phyloP scores from a whole-genome alignment of 305 asterid species.

The Fraxinus ornus region DNA sequence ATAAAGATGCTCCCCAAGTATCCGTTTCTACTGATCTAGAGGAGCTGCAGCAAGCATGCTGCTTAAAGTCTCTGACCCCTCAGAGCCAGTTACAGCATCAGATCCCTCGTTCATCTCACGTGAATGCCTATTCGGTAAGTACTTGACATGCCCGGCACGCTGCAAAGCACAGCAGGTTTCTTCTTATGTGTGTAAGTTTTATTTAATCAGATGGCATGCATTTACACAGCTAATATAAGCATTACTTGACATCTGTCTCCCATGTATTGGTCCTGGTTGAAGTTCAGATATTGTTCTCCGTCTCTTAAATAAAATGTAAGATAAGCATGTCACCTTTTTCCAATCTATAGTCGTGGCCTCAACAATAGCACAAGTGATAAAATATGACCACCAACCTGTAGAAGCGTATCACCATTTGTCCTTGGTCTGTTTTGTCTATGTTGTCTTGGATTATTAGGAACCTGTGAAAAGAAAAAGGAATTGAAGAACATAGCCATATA shows the following conservation, averaged over 20 bases:
- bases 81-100: slow-evolving; percentile 38
- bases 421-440: slow-evolving; percentile 61
- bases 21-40: slow-evolving; percentile 69
- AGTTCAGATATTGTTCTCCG: not conserved
- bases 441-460: slow-evolving; percentile 53
- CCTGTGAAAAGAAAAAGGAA: slow-evolving; percentile 29
- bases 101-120: slow-evolving; percentile 32
- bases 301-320: not conserved
- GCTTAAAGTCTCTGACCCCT: slow-evolving; percentile 58
- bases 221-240: not conserved
- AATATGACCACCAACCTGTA: slow-evolving; percentile 42
- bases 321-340: not conserved
- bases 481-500: not conserved
- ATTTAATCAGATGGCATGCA: not conserved
- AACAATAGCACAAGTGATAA: not conserved
- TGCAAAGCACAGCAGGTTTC: slow-evolving; percentile 23
- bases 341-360: not conserved
- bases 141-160: slow-evolving; percentile 34
- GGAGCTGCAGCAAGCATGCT: slow-evolving; percentile 67
- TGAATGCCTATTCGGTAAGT: slow-evolving; percentile 22
- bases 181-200: not conserved
- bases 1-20: slow-evolving; percentile 74
- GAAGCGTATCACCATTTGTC: slow-evolving; percentile 41
- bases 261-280: not conserved
- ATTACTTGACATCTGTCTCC: not conserved